Evolutionary conservation across 2,329 filamentous ascomycete species (phyloP).

Genomic region (Sphaerulina vaccinii): DNA sequence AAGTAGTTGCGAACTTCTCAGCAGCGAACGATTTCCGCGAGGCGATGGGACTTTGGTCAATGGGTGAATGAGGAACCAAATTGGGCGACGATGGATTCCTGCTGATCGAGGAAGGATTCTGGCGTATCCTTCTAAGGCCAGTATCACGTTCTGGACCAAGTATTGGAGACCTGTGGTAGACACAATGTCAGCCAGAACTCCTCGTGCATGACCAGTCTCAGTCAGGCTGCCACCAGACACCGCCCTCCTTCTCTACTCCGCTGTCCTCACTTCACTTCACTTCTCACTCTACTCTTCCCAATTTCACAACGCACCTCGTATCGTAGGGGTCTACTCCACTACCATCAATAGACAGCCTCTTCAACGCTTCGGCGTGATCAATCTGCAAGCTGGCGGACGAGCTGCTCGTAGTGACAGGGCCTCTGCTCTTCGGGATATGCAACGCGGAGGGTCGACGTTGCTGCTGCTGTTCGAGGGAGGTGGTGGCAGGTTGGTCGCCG

Average conservation of each 20-base stretch:
- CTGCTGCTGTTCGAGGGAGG: background rate
- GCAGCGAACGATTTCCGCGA: slow-evolving; percentile 48
- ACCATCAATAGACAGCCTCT: slow-evolving; percentile 76
- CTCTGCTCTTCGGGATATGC: slow-evolving; percentile 40
- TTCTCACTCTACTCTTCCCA: slow-evolving; percentile 56
- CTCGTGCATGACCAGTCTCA: no score
- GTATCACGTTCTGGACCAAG: slow-evolving; percentile 56
- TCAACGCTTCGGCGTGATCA: slow-evolving; percentile 53
- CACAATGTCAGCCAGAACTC: no score
- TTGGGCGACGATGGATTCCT: slow-evolving; percentile 64
- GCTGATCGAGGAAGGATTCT: slow-evolving; percentile 55
- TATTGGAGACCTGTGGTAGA: slow-evolving; percentile 51
- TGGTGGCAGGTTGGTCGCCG: slow-evolving; percentile 4
- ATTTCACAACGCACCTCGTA: no score
- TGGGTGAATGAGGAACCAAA: slow-evolving; percentile 69
- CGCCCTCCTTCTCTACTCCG: background rate
- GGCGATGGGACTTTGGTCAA: slow-evolving; percentile 67
- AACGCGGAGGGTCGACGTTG: no score
- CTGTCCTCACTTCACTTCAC: background rate
- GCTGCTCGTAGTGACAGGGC: slow-evolving; percentile 42
- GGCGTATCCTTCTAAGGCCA: slow-evolving; percentile 89
- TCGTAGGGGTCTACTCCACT: slow-evolving; percentile 63
- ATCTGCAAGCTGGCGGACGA: slow-evolving; percentile 42
- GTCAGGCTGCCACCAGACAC: no score
- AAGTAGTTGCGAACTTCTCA: slow-evolving; percentile 62